Evolutionary conservation across 1,284 basidiomycete species (phyloP).

Genomic region (Microbotryomycetes sp.): DNA sequence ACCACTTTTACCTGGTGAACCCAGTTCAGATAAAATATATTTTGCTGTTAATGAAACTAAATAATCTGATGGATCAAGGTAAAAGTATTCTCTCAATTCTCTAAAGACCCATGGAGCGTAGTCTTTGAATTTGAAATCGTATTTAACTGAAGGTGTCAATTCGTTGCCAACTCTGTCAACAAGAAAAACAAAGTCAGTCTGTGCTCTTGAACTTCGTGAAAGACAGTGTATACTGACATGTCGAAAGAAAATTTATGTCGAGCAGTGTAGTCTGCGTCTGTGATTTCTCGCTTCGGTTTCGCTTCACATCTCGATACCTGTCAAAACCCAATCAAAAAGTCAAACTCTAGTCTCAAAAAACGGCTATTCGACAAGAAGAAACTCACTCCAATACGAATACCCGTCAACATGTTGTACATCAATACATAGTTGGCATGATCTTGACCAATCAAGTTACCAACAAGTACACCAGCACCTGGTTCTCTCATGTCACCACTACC

Average conservation of each 20-base stretch:
- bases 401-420: constrained; percentile 99
- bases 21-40: constrained; percentile 95
- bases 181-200: constrained; percentile 6
- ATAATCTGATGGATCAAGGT: constrained; percentile 94
- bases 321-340: neutral
- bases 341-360: neutral
- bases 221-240: constrained; percentile 81
- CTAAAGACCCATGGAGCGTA: constrained; percentile 98
- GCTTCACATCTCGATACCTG: constrained; percentile 93
- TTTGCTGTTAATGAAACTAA: constrained; percentile 91
- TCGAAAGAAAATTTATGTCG: constrained; percentile 96
- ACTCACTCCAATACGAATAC: constrained; percentile 86
- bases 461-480: constrained; percentile 52
- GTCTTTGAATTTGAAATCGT: constrained; percentile 99
- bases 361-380: neutral
- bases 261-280: constrained; percentile 79
- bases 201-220: constrained; percentile 85
- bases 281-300: constrained; percentile 78
- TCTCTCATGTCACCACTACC: neutral
- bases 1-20: constrained; percentile 96
- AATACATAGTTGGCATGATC: constrained; percentile 97
- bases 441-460: constrained; percentile 93
- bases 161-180: constrained; percentile 81
- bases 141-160: constrained; percentile 88
- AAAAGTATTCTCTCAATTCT: constrained; percentile 86